phyloP scores from a whole-genome alignment of 257 asterid species.

The Haberlea rhodopensis region DNA sequence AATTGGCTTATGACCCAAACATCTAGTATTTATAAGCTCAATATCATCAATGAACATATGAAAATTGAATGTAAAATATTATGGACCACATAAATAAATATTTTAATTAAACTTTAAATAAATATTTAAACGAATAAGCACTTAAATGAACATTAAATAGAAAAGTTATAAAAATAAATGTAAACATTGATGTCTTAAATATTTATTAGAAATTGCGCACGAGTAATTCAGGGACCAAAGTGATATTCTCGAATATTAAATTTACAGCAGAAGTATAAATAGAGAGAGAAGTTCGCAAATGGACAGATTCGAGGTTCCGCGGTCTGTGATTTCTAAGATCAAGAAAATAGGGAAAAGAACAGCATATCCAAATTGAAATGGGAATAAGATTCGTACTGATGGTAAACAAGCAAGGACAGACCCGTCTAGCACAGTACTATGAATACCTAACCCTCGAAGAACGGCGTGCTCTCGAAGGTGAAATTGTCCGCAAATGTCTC shows the following conservation, averaged over 20 bases:
- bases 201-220: no score
- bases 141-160: no score
- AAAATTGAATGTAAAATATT: no score
- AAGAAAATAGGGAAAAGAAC: not conserved
- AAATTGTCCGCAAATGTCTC: conserved; percentile 97
- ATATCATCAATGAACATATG: no score
- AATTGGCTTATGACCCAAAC: no score
- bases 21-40: no score
- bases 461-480: conserved; percentile 98
- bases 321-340: not conserved
- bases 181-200: no score
- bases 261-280: not conserved
- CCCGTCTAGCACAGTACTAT: conserved; percentile 92
- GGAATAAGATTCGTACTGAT: conserved; percentile 90
- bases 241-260: not conserved
- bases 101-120: no score
- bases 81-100: no score
- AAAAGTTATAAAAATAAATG: no score
- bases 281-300: not conserved
- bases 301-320: not conserved
- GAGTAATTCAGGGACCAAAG: not conserved
- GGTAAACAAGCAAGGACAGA: conserved; percentile 99
- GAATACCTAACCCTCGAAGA: conserved; percentile 89
- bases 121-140: no score
- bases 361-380: conserved; percentile 31